These are phyloP conservation scores for Aspergillus ellipticus DNA, from an alignment of 495 filamentous ascomycete species.

Conservation along the genomic window DNA sequence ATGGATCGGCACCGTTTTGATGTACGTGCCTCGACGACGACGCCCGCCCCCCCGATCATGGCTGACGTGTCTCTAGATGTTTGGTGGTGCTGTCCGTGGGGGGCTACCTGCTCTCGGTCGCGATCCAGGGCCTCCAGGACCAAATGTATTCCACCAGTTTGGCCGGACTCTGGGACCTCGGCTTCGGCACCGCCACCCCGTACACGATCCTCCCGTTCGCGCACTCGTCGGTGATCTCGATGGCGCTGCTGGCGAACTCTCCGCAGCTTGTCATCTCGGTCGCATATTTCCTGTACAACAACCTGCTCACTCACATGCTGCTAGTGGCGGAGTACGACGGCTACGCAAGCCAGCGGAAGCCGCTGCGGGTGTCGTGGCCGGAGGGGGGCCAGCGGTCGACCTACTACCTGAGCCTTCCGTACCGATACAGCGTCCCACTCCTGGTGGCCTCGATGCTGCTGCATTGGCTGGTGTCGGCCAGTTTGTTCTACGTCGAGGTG, in stretches of 20 bases:
- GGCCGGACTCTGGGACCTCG: neutral
- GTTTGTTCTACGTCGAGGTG: conserved; percentile 26
- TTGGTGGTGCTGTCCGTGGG: neutral
- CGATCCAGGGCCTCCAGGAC: neutral
- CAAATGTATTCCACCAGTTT: neutral
- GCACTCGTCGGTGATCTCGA: neutral
- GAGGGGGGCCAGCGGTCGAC: conserved; percentile 34
- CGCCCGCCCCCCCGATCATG: neutral
- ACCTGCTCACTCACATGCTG: conserved; percentile 33
- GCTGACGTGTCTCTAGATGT: neutral
- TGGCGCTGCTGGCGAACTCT: conserved; percentile 15
- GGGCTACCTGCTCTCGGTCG: neutral
- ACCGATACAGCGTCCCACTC: conserved; percentile 37
- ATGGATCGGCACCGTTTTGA: neutral
- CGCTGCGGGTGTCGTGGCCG: conserved; percentile 37
- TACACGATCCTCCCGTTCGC: neutral
- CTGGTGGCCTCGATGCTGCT: conserved; percentile 17
- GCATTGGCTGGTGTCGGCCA: conserved; percentile 43
- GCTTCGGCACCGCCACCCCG: neutral
- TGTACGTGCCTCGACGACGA: neutral
- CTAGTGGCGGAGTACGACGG: conserved; percentile 23
- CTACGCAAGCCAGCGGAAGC: conserved; percentile 24
- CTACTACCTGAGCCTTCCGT: conserved; percentile 41
- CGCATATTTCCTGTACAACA: conserved; percentile 36
- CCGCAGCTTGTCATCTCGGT: conserved; percentile 32